Base-by-base conservation (phyloP, 148 eudicot genomes). In the Agrostemma githago region DNA sequence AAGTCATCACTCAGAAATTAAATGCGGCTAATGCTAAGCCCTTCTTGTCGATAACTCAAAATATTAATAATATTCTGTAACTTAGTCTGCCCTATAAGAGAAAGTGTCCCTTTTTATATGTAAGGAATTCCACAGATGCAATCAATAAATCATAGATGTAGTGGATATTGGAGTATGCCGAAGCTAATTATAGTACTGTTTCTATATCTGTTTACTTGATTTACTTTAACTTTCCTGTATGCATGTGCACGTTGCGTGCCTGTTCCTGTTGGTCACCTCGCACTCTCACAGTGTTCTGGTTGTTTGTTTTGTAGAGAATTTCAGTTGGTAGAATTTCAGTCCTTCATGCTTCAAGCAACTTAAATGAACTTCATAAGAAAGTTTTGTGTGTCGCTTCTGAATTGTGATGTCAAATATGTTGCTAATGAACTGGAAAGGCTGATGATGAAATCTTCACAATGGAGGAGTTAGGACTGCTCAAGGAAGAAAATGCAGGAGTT, bases 381-480 rank as follows among this genome's bases (percentile, higher is more conserved):
- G 34, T 15, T 42, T 38, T 62, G 62, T 39, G 72, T 37, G 41
- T 53, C 20, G 53, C 57, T 61, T 66, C 77, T 59, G 34, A 26
- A 26, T 26, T 26, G 34, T 26, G 56, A 6, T 72, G 62, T 8
- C 11, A 59, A 60, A 7, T 62, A 71, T 59, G 34, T 51, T 74
- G 48, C 64, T n/a, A 68, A 68, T 74, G 72, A 63, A 64, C 34
- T 74, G 68, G 48, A 42, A 60, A 16, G 15, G 40, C 41, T 62
- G 8, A 40, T 63, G 60, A 51, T 44, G 77, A 43, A 17, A 67
- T 80, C 40, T 83, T 80, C 51, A 37, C 20, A 19, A 74, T 83
- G 76, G 85, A 79, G 17, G 85, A 80, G 34, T 12, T 72, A 62
- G 85, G 69, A 64, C 44, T 58, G 61, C 26, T 39, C 7, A 53